Conservation (phyloP, 345 rosid genomes). For the Brassica juncea region DNA sequence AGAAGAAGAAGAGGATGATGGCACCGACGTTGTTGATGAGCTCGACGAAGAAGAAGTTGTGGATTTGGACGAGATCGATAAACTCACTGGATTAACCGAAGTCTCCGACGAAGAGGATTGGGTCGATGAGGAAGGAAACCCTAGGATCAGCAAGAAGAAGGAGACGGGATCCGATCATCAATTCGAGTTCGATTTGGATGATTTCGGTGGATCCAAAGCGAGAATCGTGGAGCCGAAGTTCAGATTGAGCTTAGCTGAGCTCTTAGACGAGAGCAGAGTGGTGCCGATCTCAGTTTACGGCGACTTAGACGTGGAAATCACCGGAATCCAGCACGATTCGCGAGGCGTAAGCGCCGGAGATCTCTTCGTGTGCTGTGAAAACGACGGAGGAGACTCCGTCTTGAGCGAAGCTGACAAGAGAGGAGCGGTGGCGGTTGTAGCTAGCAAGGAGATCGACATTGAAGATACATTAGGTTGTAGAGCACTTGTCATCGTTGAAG, state of each 20-base stretch:
- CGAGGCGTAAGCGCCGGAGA: constrained; percentile 82
- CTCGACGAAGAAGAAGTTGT: constrained; percentile 73
- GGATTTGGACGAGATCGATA: constrained; percentile 84
- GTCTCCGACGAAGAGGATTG: constrained; percentile 51
- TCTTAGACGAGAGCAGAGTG: constrained; percentile 85
- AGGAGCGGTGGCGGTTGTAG: constrained; percentile 94
- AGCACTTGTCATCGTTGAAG: constrained; percentile 93
- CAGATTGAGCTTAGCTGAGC: constrained; percentile 82
- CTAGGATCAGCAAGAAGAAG: constrained; percentile 37
- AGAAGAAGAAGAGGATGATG: constrained; percentile 35
- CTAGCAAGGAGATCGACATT: constrained; percentile 88
- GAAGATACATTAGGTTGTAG: constrained; percentile 86
- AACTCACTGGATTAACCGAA: constrained; percentile 55
- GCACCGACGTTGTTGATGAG: constrained; percentile 48
- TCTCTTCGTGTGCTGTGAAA: constrained; percentile 79
- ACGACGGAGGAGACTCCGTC: constrained; percentile 67
- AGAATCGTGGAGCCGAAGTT: constrained; percentile 79
- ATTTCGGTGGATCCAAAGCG: constrained; percentile 52
- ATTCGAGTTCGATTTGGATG: constrained; percentile 79
- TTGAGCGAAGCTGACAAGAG: constrained; percentile 94
- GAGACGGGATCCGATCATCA: constrained; percentile 48
- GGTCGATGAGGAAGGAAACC: constrained; percentile 44
- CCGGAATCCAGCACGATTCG: constrained; percentile 90
- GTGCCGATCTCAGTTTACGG: constrained; percentile 88
- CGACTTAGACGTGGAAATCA: constrained; percentile 80